Base-by-base conservation (phyloP, 768 basidiomycete genomes). In the Porphyrellus cyaneotinctus region DNA sequence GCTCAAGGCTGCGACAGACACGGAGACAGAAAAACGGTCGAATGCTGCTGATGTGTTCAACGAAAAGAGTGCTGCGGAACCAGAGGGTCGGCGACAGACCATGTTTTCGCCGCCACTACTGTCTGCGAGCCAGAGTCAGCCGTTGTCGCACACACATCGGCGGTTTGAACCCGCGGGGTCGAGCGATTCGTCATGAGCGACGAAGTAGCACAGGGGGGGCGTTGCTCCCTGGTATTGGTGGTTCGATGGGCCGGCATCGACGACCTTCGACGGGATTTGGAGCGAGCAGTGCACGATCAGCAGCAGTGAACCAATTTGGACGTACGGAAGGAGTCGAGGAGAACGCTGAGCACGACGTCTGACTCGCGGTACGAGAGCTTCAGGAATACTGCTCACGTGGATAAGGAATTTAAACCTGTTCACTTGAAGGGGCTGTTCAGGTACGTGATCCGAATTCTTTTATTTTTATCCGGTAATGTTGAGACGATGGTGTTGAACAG, bases 381-480 rank as follows among this genome's bases (percentile, higher is more conserved):
- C 52, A 74, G 70, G 55, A 75, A 79, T 41, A 67, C 76, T n/a
- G 72, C 78, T 58, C 70, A 72, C 31, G 70, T 59, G 28, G 84
- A 85, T 59, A 85, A 84, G 70, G 88, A 91, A 52, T 87, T 91
- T 64, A 98, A 97, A 74, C 91, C 97, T 1, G 84, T 97, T 42
- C 95, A 91, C 72, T 73, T 98, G 64, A 99, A 98, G 72, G 97
- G 97, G 7, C 66, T 99, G 44, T 97, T 99, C 74, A 94, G 91
- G 86, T 91, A 56, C 72, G 49, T 48, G 23, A n/a, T 47, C 12
- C 24, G 15, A n/a, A 15, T 2, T 17, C 54, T 20, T 33, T 9
- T 44, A 37, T 42, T 37, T 43, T 48, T 49, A 45, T 44, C 31
- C 32, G 54, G 39, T 18, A 24, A 41, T 52, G 32, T 51, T 43